phyloP scores from a whole-genome alignment of 352 stramenopile genomes.

The Pythium dissotocum region DNA sequence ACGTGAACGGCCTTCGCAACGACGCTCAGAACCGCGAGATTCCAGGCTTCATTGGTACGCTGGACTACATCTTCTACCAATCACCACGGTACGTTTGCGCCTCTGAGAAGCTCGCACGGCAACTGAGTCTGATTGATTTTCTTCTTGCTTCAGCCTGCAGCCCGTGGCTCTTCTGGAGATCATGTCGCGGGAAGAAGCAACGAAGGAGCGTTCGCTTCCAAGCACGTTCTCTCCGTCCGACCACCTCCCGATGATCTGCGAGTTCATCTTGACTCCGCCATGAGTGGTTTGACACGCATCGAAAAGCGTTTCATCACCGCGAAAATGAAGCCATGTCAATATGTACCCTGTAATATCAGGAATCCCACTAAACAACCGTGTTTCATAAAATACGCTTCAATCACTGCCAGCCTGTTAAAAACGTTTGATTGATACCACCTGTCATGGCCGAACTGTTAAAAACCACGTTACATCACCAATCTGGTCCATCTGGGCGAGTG shows the following conservation, averaged over 20 bases:
- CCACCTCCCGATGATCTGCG: slow-evolving; percentile 70
- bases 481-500: background rate
- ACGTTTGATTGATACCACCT: slow-evolving; percentile 15
- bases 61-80: slow-evolving; percentile 87
- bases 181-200: slow-evolving; percentile 64
- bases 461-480: slow-evolving; percentile 11
- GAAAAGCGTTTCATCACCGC: background rate
- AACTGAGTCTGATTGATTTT: background rate
- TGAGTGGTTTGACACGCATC: slow-evolving; percentile 1
- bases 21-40: slow-evolving; percentile 38
- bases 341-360: slow-evolving; percentile 1
- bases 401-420: slow-evolving; percentile 4
- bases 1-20: slow-evolving; percentile 60
- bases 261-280: slow-evolving; percentile 40
- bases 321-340: background rate
- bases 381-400: slow-evolving; percentile 11
- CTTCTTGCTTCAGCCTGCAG: slow-evolving; percentile 30
- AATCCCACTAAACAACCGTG: background rate
- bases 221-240: slow-evolving; percentile 73
- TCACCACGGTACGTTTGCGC: slow-evolving; percentile 36
- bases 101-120: background rate
- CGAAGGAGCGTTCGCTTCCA: slow-evolving; percentile 57
- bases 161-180: slow-evolving; percentile 67
- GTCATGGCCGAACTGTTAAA: slow-evolving; percentile 8
- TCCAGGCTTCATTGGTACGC: slow-evolving; percentile 67